Evolutionary conservation across 345 rosid species (phyloP), one percentile per base, ranked within the genome.

Genomic region (Syzygium jambos): DNA sequence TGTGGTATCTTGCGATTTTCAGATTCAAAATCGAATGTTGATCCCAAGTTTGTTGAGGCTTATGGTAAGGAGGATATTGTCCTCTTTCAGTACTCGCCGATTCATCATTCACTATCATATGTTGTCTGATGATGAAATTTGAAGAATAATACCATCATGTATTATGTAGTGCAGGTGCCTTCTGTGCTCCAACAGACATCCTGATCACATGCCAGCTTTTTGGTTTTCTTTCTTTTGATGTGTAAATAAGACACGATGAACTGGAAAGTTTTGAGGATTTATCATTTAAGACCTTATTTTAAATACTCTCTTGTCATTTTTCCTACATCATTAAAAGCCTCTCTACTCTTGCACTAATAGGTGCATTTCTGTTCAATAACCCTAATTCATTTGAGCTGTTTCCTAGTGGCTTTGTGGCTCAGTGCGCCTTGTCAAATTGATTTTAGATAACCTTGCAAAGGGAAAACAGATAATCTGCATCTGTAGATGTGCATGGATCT

Each of bases 31-130:
- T 89, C 92, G 78, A 89, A 89, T 8, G 93, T 93, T 88, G 98
- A 95, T 89, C 92, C 94, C 88, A 96, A 91, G 91, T 92, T 93
- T 87, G 77, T 93, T 41, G 99, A 98, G 91, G 94, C 95, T 88
- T 94, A 89, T 89, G 99, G 99, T 96, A 93, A 93, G 94, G 30
- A 38, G 87, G 86, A 59, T 78, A 82, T 52, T 65, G 30, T 52
- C 85, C 84, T 56, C 88, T 54, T 46, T 38, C 25, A 78, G 73
- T 73, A 68, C 51, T 84, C 27, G 80, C 59, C 7, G 29, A 82
- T 51, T 85, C 46, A 43, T 43, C 46, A 43, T 43, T 43, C 52
- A 38, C n/a, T 27, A 51, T 51, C 51, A 30, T 68, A 73, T 54
- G 54, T 53, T 38, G 25, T 15, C 34, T 63, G 41, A 51, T 27